Base-by-base conservation (phyloP, 2,329 filamentous ascomycete species). In the Alternaria brassicae region DNA sequence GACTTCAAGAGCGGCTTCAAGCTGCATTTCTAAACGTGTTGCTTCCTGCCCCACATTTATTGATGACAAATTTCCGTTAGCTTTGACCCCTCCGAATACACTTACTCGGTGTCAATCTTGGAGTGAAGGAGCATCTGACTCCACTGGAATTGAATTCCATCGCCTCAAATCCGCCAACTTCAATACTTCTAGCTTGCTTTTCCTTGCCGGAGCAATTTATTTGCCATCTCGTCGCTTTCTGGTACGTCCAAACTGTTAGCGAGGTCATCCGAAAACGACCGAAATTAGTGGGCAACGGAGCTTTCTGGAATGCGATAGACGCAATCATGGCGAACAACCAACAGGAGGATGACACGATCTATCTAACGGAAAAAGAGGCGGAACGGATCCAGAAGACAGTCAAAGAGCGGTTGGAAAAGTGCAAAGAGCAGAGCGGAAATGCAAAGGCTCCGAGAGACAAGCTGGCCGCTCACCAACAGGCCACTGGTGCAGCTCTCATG, bases 401-500 rank as follows among this genome's bases (percentile, higher is more conserved):
- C 34, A 66, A 66, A 41, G 61, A 62, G 4, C 58, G 67, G 27
- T 6, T 70, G 0, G 62, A 66, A 32, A 66, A 60, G 55, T 67
- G 62, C 39, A 57, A 61, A 9, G 65, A 70, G 45, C 48, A 64
- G 19, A 50, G 39, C 34, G 67, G 66, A 17, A 61, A 61, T 53
- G 51, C 51, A 30, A 64, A 69, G 9, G 56, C 59, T 39, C 59
- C 65, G 36, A 64, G 71, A 56, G 71, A 72, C 40, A 59, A 65
- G n/a, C 61, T 60, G 12, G 57, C 62, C 3, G 68, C 71, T 13
- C 67, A 68, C 37, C 65, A 67, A 28, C 62, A 70, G 49, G 71
- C 71, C n/a, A 72, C 70, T 25, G 70, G 71, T 21, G 68, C 70
- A n/a, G 69, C 71, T 2, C 60, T 73, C 10, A 72, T 73, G 71